These are phyloP conservation scores for Rubia balearica DNA, from an alignment of 305 asterid species.

Conservation along the genomic window DNA sequence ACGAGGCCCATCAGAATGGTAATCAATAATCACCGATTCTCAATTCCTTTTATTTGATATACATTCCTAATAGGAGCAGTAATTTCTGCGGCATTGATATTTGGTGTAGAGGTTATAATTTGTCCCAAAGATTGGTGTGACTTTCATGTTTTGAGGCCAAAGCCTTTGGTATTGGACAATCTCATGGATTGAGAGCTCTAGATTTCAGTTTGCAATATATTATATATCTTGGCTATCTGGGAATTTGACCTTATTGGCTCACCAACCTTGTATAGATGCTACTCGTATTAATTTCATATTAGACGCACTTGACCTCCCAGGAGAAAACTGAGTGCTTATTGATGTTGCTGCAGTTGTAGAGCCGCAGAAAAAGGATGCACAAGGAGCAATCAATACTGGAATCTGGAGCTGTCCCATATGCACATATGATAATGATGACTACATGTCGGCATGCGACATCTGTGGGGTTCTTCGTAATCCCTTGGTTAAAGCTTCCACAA, in stretches of 20 bases:
- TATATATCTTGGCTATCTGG: not conserved
- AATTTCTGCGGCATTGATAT: no score
- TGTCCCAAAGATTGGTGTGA: not conserved
- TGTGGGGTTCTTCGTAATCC: slow-evolving; percentile 91
- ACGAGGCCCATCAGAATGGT: slow-evolving; percentile 47
- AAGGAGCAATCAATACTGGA: slow-evolving; percentile 30
- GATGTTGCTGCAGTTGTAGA: slow-evolving; percentile 30
- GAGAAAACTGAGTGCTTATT: slow-evolving; percentile 9
- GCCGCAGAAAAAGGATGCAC: slow-evolving; percentile 30
- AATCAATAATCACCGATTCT: not conserved
- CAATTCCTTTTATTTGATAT: not conserved
- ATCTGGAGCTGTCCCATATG: slow-evolving; percentile 86
- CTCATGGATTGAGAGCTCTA: not conserved
- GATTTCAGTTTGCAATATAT: not conserved
- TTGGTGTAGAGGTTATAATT: not conserved
- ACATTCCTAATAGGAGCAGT: no score
- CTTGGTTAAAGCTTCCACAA: slow-evolving; percentile 48
- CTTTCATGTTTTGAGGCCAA: not conserved
- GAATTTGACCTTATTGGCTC: not conserved
- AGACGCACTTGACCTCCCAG: not conserved
- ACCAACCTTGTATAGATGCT: not conserved
- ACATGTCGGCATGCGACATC: slow-evolving; percentile 67
- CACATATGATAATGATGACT: slow-evolving; percentile 71
- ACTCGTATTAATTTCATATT: not conserved
- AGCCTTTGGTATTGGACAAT: not conserved